Conservation (phyloP, 2,329 filamentous ascomycete genomes). For the Paraphoma sp. region DNA sequence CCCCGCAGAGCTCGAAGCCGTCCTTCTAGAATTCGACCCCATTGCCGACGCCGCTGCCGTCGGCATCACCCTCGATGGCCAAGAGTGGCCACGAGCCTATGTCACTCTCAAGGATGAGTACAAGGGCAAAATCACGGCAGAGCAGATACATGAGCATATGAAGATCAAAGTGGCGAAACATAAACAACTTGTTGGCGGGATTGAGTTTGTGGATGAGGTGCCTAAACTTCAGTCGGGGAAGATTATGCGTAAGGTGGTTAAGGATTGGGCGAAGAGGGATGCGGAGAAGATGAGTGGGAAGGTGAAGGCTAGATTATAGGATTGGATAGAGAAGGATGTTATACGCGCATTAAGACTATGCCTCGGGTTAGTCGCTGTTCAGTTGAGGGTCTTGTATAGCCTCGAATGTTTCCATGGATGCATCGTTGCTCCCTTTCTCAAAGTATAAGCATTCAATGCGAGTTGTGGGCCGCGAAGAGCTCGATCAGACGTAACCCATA, state of each 20-base stretch:
- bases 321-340: too few species aligned
- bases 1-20: conserved; percentile 55
- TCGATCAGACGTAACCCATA: too few species aligned
- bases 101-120: conserved; percentile 57
- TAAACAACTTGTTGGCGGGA: conserved; percentile 59
- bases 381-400: too few species aligned
- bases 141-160: conserved; percentile 46
- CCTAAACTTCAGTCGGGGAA: conserved; percentile 65
- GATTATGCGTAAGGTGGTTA: conserved; percentile 63
- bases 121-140: conserved; percentile 40
- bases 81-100: conserved; percentile 63
- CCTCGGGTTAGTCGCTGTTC: too few species aligned
- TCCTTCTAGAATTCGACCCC: conserved; percentile 59
- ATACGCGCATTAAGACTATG: too few species aligned
- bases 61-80: conserved; percentile 57
- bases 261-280: conserved; percentile 65
- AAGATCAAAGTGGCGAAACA: conserved; percentile 58
- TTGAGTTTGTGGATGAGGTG: conserved; percentile 63
- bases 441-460: too few species aligned
- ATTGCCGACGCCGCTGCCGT: conserved; percentile 64
- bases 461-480: too few species aligned
- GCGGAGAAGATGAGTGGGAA: conserved; percentile 42
- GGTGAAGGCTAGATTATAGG: conserved; percentile 32
- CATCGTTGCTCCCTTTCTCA: too few species aligned
- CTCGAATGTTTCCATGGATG: too few species aligned